Evolutionary conservation across 2,329 filamentous ascomycete species (phyloP).

Genomic region (Trichoderma afroharzianum): DNA sequence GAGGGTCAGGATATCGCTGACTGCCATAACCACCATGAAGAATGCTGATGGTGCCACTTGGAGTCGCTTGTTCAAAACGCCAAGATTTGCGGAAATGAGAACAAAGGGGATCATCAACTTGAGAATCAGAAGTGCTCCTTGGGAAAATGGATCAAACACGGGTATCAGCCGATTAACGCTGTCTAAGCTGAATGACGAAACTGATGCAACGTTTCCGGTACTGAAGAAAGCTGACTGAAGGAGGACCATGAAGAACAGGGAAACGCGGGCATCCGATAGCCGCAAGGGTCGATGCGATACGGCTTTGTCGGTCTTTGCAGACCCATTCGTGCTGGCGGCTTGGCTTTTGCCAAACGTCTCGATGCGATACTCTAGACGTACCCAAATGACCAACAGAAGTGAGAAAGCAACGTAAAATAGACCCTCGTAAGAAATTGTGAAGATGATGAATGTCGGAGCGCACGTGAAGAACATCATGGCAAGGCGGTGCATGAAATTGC

Average conservation of each 20-base stretch:
- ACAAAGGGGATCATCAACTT: slow-evolving; percentile 94
- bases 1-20: slow-evolving; percentile 86
- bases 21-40: slow-evolving; percentile 91
- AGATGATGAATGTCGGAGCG: slow-evolving; percentile 87
- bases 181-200: slow-evolving; percentile 91
- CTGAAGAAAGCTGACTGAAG: slow-evolving; percentile 96
- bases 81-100: slow-evolving; percentile 88
- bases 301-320: slow-evolving; percentile 18
- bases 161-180: slow-evolving; percentile 84
- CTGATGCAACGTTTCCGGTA: slow-evolving; percentile 90
- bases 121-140: slow-evolving; percentile 78
- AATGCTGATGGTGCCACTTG: slow-evolving; percentile 82
- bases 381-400: slow-evolving; percentile 79
- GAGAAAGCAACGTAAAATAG: slow-evolving; percentile 93
- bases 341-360: slow-evolving; percentile 23
- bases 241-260: slow-evolving; percentile 91
- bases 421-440: slow-evolving; percentile 96
- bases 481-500: slow-evolving; percentile 85
- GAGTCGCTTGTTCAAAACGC: slow-evolving; percentile 80
- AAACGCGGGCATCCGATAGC: slow-evolving; percentile 80
- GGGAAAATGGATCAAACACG: slow-evolving; percentile 89
- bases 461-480: slow-evolving; percentile 89
- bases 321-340: background rate
- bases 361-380: slow-evolving; percentile 81
- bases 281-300: slow-evolving; percentile 60